phyloP scores from a whole-genome alignment of 2,329 filamentous ascomycete genomes.

The Periconia macrospinosa region DNA sequence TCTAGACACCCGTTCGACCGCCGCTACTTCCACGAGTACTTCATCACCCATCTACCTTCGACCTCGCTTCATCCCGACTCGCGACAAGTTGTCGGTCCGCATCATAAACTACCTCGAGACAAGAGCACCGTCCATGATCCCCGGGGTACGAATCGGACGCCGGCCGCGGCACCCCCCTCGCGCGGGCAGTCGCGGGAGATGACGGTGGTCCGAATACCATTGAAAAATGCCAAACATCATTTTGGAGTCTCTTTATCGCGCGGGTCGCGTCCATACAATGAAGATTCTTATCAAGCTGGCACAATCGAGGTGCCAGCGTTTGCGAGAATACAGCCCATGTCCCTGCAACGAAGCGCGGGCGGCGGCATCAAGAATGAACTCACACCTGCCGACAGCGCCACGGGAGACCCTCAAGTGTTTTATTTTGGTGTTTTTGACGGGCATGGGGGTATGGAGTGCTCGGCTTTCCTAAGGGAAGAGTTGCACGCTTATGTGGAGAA shows the following conservation, averaged over 20 bases:
- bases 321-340: slow-evolving; percentile 76
- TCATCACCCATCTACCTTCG: slow-evolving; percentile 92
- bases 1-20: slow-evolving; percentile 20
- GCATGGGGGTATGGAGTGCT: slow-evolving; percentile 88
- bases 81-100: slow-evolving; percentile 62
- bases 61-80: slow-evolving; percentile 91
- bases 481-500: slow-evolving; percentile 89
- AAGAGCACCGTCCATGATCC: slow-evolving; percentile 76
- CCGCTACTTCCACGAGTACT: slow-evolving; percentile 84
- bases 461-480: slow-evolving; percentile 79
- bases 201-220: slow-evolving; percentile 91
- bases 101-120: slow-evolving; percentile 84
- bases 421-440: slow-evolving; percentile 98
- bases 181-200: slow-evolving; percentile 63
- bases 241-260: slow-evolving; percentile 80
- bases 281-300: slow-evolving; percentile 91
- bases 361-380: slow-evolving; percentile 53
- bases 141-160: slow-evolving; percentile 39
- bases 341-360: slow-evolving; percentile 50
- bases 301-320: slow-evolving; percentile 93
- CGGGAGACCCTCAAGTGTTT: slow-evolving; percentile 92
- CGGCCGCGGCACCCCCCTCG: slow-evolving; percentile 37
- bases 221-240: slow-evolving; percentile 93
- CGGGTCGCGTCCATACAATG: slow-evolving; percentile 85
- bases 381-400: slow-evolving; percentile 73